Conservation (phyloP, 2,329 filamentous ascomycete species). For the Lomentospora prolificans region DNA sequence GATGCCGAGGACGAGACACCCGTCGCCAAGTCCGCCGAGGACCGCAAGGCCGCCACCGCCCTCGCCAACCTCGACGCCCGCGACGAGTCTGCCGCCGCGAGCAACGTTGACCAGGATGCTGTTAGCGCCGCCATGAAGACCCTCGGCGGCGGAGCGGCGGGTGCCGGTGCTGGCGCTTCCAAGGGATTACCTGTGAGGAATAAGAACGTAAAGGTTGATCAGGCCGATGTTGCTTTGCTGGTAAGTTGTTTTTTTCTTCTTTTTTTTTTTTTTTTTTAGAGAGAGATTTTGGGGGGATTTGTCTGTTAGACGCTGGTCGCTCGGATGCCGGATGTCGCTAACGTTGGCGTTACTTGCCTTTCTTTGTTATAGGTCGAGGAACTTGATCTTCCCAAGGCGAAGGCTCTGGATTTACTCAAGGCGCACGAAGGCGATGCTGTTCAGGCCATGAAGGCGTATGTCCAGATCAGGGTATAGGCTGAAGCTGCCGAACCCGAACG, state of each 20-base stretch:
- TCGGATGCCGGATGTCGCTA: not conserved
- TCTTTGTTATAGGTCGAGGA: conserved; percentile 47
- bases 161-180: conserved; percentile 19
- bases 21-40: conserved; percentile 57
- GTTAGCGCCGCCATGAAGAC: conserved; percentile 63
- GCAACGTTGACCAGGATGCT: conserved; percentile 59
- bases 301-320: not conserved
- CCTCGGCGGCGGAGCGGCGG: conserved; percentile 23
- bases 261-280: not conserved
- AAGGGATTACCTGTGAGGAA: conserved; percentile 22
- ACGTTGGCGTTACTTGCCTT: not conserved
- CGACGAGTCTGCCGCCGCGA: conserved; percentile 33
- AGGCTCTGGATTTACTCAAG: conserved; percentile 66
- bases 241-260: conserved; percentile 31
- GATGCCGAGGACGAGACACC: conserved; percentile 47
- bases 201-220: conserved; percentile 64
- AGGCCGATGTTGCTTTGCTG: conserved; percentile 59
- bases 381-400: conserved; percentile 60
- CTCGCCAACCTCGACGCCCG: conserved; percentile 58
- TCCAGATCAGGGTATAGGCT: conserved; percentile 12
- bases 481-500: not conserved
- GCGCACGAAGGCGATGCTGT: conserved; percentile 60
- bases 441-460: conserved; percentile 54
- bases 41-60: conserved; percentile 66
- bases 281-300: not conserved